phyloP scores from a whole-genome alignment of 768 basidiomycete species.

The Tremella yokohamensis region DNA sequence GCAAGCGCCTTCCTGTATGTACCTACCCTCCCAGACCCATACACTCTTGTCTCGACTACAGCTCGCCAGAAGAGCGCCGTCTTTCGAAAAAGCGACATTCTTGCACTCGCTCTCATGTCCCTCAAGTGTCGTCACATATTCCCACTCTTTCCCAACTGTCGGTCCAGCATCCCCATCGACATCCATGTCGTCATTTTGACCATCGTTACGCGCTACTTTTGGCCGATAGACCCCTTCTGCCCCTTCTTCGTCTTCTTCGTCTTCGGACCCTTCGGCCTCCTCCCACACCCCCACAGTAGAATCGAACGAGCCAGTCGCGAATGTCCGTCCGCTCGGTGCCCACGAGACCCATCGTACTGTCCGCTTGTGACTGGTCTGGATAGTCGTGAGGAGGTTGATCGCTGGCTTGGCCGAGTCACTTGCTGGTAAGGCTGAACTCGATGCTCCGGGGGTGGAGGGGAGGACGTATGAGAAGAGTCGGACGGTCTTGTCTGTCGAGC shows the following conservation, averaged over 20 bases:
- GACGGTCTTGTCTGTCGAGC: constrained; percentile 90
- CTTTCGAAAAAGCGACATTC: constrained; percentile 73
- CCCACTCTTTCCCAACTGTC: constrained; percentile 68
- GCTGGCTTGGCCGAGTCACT: constrained; percentile 23
- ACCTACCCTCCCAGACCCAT: constrained; percentile 95
- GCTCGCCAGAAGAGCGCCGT: constrained; percentile 79
- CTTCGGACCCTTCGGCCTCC: constrained; percentile 56
- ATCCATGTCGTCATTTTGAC: constrained; percentile 1
- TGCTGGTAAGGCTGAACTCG: constrained; percentile 20
- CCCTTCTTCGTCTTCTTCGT: constrained; percentile 49
- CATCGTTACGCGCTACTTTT: neutral
- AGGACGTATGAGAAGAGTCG: constrained; percentile 69
- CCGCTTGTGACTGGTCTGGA: constrained; percentile 79
- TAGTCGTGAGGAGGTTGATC: constrained; percentile 58
- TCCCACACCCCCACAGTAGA: constrained; percentile 90
- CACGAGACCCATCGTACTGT: constrained; percentile 84
- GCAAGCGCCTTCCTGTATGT: no score
- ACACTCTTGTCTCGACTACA: constrained; percentile 96
- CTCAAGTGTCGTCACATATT: constrained; percentile 78
- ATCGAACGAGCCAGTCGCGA: constrained; percentile 93
- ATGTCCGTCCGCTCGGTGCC: constrained; percentile 77
- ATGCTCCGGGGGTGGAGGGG: constrained; percentile 29
- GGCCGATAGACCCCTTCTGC: constrained; percentile 28
- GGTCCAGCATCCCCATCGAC: constrained; percentile 59
- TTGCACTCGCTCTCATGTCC: constrained; percentile 98